phyloP scores from a whole-genome alignment of 345 rosid genomes.

The Toxicodendron radicans region DNA sequence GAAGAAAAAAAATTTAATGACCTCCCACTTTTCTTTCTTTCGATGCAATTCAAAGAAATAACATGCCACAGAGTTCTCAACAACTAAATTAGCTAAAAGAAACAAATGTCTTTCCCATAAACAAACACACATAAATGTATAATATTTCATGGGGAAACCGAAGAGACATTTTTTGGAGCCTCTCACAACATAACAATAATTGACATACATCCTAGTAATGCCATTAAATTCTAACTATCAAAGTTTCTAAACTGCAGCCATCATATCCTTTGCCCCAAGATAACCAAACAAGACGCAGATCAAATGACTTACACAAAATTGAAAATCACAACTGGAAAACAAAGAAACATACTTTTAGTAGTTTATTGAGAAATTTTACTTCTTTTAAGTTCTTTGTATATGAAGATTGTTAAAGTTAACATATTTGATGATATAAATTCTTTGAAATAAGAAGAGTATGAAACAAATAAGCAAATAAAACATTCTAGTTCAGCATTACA shows the following conservation, averaged over 20 bases:
- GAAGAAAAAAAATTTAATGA: too few species aligned
- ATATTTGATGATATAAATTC: neutral
- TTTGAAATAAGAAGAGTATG: neutral
- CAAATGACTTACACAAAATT: neutral
- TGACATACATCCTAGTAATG: neutral
- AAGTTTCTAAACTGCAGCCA: neutral
- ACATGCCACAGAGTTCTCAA: neutral
- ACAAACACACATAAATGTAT: neutral
- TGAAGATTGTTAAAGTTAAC: neutral
- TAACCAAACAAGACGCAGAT: neutral
- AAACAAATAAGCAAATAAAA: neutral
- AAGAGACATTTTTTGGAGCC: neutral
- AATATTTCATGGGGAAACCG: neutral
- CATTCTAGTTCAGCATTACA: neutral
- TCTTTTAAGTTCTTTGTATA: too few species aligned
- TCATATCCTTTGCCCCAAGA: neutral
- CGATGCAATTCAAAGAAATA: neutral
- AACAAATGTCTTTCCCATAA: neutral
- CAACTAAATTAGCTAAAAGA: neutral
- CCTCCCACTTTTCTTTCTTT: too few species aligned
- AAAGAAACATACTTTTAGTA: too few species aligned
- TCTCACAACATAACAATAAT: neutral
- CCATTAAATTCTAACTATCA: neutral
- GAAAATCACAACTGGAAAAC: too few species aligned
- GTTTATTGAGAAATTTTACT: too few species aligned